Evolutionary conservation across 441 rosid species (phyloP), one percentile per base, ranked within the genome.

Genomic region (Sinapis alba): DNA sequence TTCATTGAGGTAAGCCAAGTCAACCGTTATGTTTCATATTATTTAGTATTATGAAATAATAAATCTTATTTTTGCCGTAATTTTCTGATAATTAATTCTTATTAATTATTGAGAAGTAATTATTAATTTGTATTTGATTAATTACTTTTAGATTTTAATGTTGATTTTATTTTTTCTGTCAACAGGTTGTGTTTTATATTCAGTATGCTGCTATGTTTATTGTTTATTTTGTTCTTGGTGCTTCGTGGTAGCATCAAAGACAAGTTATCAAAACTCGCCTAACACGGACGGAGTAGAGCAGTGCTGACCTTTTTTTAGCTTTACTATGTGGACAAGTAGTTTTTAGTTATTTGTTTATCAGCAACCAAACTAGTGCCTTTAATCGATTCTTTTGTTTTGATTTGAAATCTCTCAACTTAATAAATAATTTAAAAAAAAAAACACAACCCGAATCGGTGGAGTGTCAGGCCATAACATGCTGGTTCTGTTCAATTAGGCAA

Each of bases 1-100:
- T 41, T 27, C 75, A 56, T 21, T 56, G 16, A 77, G 80, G 80
- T 77, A 56, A 77, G 76, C 76, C 63, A 68, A 68, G 63, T 26
- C 21, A 62, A 67, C 28, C 74, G 61, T 13, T 36, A 16, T 54
- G 68, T 51, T 60, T 65, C 27, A 0, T 54, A 45, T 41, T 50
- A 43, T 27, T 27, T 27, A 27, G 7, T 27, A 4, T n/a, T n/a
- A n/a, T n/a, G n/a, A n/a, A n/a, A n/a, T n/a, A n/a, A n/a, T 36
- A 36, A 36, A 36, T 36, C 41, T 10, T 36, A 36, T 36, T 36
- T 36, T 36, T 36, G 4, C 41, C 13, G 41, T 36, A 36, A 36
- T 9, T 36, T 36, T 36, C 2, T 10, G 41, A 36, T 36, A 36
- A 36, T 36, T 36, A 36, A 36, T 36, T 13, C 10, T 36, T 36